Conservation (phyloP, 2,329 filamentous ascomycete genomes). For the Calycina herbarum region DNA sequence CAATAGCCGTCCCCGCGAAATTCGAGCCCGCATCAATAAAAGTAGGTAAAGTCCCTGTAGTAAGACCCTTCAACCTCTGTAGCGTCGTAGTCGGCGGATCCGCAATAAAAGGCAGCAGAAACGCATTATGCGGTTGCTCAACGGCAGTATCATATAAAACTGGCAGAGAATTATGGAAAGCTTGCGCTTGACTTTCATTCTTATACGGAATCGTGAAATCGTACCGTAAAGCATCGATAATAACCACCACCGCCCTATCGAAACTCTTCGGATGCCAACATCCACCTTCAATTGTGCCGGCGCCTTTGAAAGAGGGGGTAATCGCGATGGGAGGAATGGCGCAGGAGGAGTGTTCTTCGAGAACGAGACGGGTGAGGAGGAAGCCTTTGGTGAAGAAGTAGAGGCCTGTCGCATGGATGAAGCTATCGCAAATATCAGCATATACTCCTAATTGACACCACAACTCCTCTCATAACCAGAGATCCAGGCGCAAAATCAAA, state of each 20-base stretch:
- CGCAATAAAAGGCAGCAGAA: constrained; percentile 92
- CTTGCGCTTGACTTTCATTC: constrained; percentile 43
- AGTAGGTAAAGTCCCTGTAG: constrained; percentile 90
- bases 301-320: constrained; percentile 27
- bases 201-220: constrained; percentile 88
- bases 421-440: constrained; percentile 25
- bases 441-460: neutral
- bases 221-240: constrained; percentile 93
- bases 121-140: constrained; percentile 74
- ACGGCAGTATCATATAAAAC: constrained; percentile 82
- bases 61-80: constrained; percentile 89
- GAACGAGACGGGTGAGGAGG: constrained; percentile 79
- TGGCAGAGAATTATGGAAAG: constrained; percentile 87
- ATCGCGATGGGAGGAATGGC: constrained; percentile 63
- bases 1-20: constrained; percentile 92
- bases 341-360: constrained; percentile 75
- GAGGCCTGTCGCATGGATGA: constrained; percentile 76
- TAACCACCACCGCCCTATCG: constrained; percentile 82
- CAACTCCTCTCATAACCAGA: neutral
- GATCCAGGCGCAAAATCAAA: neutral
- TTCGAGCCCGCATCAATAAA: constrained; percentile 94
- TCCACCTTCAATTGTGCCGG: constrained; percentile 57
- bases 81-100: constrained; percentile 94
- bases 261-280: constrained; percentile 98
- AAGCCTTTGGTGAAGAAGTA: constrained; percentile 95